Conservation (phyloP, 768 basidiomycete genomes). For the Russula foetens region DNA sequence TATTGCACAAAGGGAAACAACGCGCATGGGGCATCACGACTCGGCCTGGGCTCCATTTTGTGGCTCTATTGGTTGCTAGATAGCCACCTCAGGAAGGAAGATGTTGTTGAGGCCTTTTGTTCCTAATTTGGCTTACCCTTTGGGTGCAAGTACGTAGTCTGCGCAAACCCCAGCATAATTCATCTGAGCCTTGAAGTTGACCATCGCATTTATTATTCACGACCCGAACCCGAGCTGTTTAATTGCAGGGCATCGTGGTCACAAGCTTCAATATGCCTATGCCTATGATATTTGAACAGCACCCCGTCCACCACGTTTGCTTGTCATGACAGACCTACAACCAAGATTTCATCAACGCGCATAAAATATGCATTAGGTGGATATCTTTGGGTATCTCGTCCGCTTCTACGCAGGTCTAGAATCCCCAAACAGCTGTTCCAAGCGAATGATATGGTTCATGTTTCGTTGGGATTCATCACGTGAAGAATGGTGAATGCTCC, state of each 20-base stretch:
- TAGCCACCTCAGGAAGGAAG: background rate
- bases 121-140: background rate
- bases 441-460: no score
- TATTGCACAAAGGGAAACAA: background rate
- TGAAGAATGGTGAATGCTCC: no score
- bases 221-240: background rate
- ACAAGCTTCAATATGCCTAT: background rate
- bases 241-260: background rate
- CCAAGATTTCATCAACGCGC: no score
- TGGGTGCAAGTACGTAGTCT: conserved; percentile 1
- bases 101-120: background rate
- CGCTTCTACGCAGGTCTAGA: no score
- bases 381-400: no score
- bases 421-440: no score
- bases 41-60: background rate
- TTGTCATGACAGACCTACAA: no score
- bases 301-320: background rate
- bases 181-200: background rate
- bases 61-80: background rate
- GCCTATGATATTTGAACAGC: background rate
- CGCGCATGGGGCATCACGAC: background rate
- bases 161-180: background rate
- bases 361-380: no score
- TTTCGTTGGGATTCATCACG: no score
- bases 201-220: background rate